Percentiles rank a stretch among this genome's conserved stretches.
These are phyloP conservation scores for Macrophomina tecta DNA, from an alignment of 2,329 filamentous ascomycete genomes.

Conservation along the genomic window DNA sequence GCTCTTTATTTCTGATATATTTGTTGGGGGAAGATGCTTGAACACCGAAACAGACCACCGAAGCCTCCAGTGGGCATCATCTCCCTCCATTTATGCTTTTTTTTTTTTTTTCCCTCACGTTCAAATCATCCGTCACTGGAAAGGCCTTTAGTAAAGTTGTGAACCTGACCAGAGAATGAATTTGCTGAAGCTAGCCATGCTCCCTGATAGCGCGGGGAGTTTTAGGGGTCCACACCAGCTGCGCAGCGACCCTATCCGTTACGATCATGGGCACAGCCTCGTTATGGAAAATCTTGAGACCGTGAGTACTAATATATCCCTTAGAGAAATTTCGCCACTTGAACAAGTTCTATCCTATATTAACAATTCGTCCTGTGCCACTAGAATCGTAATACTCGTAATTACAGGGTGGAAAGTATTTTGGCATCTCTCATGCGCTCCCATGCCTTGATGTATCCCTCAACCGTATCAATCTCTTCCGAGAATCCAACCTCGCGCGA, in stretches of 20 bases:
- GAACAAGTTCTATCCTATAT: no score
- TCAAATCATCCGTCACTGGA: neutral
- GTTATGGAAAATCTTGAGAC: constrained; percentile 37
- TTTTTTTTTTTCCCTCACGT: no score
- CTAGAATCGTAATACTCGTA: constrained; percentile 77
- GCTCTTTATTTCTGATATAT: constrained; percentile 28
- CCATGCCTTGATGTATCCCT: constrained; percentile 51
- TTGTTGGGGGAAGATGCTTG: constrained; percentile 27
- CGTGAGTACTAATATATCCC: constrained; percentile 3
- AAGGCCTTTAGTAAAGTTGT: neutral
- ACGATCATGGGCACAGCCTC: constrained; percentile 38
- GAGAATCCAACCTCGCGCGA: constrained; percentile 50
- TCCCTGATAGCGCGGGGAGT: constrained; percentile 32
- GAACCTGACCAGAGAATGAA: neutral
- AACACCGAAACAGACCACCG: constrained; percentile 7
- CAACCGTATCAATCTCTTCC: constrained; percentile 48
- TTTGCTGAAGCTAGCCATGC: constrained; percentile 30
- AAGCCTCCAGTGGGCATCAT: neutral
- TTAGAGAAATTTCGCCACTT: neutral
- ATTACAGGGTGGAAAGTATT: constrained; percentile 42
- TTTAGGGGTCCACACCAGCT: constrained; percentile 28
- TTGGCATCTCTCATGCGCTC: constrained; percentile 52
- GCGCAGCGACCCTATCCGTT: constrained; percentile 35
- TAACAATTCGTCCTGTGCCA: neutral
- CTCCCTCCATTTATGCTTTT: neutral